Evolutionary conservation across 257 asterid species (phyloP).

Genomic region (Cynanchum wilfordii): DNA sequence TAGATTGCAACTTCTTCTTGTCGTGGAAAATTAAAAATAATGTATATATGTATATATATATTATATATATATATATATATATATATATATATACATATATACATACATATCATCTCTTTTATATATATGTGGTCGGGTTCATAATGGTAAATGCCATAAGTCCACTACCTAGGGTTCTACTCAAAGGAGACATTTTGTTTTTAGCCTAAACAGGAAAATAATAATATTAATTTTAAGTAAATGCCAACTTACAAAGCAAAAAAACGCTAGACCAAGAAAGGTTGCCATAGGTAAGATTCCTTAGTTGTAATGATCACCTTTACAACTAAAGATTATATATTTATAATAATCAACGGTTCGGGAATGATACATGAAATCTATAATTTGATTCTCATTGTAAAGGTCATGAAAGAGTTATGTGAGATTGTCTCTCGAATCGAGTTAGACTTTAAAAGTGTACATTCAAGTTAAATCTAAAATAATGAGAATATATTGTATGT

Average conservation of each 20-base stretch:
- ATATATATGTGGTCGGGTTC: slow-evolving; percentile 10
- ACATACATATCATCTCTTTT: not conserved
- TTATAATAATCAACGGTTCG: too few relatives aligned
- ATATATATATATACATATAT: too few relatives aligned
- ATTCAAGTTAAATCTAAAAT: too few relatives aligned
- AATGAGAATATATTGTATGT: too few relatives aligned
- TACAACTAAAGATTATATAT: too few relatives aligned
- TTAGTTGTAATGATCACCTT: not conserved
- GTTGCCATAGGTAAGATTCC: not conserved
- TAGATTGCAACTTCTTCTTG: not conserved
- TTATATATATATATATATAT: not conserved
- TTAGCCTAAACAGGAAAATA: slow-evolving; percentile 12
- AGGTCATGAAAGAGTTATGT: too few relatives aligned
- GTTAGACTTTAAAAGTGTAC: too few relatives aligned
- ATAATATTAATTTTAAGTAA: not conserved
- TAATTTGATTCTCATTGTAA: too few relatives aligned
- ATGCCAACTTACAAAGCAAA: not conserved
- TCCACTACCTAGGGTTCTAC: slow-evolving; percentile 19
- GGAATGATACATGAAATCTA: too few relatives aligned
- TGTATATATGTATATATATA: not conserved
- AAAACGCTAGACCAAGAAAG: not conserved
- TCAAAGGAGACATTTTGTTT: slow-evolving; percentile 18
- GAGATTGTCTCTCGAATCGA: too few relatives aligned
- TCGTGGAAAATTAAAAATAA: slow-evolving; percentile 7
- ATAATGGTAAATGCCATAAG: slow-evolving; percentile 15